These are phyloP conservation scores for Colletotrichum abscissum DNA, from an alignment of 2,329 filamentous ascomycete species.

Conservation along the genomic window DNA sequence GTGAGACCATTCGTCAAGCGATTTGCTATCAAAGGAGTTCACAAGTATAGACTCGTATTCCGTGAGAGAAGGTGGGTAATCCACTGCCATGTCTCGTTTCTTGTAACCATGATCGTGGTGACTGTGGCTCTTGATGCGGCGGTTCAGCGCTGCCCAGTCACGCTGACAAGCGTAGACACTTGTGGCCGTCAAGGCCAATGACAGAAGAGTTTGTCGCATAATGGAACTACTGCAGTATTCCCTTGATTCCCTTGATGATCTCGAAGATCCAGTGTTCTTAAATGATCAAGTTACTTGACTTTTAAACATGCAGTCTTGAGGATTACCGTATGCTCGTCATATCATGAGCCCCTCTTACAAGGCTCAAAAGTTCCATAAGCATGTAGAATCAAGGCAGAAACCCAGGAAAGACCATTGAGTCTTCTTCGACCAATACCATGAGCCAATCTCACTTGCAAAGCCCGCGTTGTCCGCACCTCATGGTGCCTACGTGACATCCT, in stretches of 20 bases:
- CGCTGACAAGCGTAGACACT: slow-evolving; percentile 14
- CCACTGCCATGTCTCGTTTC: slow-evolving; percentile 16
- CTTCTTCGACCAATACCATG: neutral
- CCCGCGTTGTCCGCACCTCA: neutral
- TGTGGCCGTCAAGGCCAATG: neutral
- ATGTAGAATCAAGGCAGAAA: neutral
- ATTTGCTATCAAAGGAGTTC: slow-evolving; percentile 25
- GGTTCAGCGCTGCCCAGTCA: slow-evolving; percentile 15
- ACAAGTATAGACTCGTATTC: slow-evolving; percentile 17
- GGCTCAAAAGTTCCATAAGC: neutral
- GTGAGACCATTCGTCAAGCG: slow-evolving; percentile 22
- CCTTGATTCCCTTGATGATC: neutral
- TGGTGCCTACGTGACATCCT: slow-evolving; percentile 2
- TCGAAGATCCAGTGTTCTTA: neutral
- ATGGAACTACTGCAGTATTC: neutral
- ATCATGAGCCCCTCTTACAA: neutral
- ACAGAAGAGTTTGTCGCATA: neutral
- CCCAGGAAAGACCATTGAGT: neutral
- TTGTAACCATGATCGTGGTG: slow-evolving; percentile 14
- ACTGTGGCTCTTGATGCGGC: slow-evolving; percentile 5
- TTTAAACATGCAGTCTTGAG: neutral
- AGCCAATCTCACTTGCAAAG: neutral
- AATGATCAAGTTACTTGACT: too few relatives aligned
- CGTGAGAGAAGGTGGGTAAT: slow-evolving; percentile 12
- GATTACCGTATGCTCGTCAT: neutral